These are phyloP conservation scores for Eutrema heterophyllum DNA, from an alignment of 345 rosid genomes.

Conservation along the genomic window DNA sequence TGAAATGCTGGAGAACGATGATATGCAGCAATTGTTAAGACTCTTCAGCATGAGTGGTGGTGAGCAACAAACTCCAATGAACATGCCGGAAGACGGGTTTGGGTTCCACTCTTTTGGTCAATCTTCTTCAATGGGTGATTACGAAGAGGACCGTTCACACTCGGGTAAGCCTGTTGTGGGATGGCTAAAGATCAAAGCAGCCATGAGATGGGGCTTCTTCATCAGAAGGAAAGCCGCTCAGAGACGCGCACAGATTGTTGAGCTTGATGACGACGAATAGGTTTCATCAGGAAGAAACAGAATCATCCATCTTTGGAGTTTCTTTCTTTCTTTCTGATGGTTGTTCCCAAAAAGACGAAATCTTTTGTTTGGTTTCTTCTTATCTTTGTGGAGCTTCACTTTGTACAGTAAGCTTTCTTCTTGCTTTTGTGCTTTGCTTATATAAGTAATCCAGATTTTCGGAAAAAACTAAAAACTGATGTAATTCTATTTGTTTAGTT, in stretches of 20 bases:
- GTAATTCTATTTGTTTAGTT: no score
- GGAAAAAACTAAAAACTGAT: no score
- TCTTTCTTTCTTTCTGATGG: background rate
- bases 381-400: slow-evolving; percentile 22
- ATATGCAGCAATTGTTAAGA: slow-evolving; percentile 84
- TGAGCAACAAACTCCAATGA: slow-evolving; percentile 37
- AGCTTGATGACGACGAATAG: slow-evolving; percentile 48
- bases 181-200: slow-evolving; percentile 98
- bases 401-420: slow-evolving; percentile 20
- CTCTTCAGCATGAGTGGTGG: slow-evolving; percentile 72
- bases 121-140: slow-evolving; percentile 42
- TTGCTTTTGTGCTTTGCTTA: slow-evolving; percentile 3
- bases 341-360: slow-evolving; percentile 12
- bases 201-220: slow-evolving; percentile 96
- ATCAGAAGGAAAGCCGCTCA: slow-evolving; percentile 88
- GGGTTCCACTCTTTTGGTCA: slow-evolving; percentile 37
- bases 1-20: slow-evolving; percentile 88
- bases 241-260: slow-evolving; percentile 81
- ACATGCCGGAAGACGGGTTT: slow-evolving; percentile 49
- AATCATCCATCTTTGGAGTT: background rate
- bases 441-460: background rate
- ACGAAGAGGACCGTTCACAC: slow-evolving; percentile 45
- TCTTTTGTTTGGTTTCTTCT: slow-evolving; percentile 29
- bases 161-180: slow-evolving; percentile 90
- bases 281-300: background rate